Base-by-base conservation (phyloP, 2,329 filamentous ascomycete species). In the Xylaria sp. region DNA sequence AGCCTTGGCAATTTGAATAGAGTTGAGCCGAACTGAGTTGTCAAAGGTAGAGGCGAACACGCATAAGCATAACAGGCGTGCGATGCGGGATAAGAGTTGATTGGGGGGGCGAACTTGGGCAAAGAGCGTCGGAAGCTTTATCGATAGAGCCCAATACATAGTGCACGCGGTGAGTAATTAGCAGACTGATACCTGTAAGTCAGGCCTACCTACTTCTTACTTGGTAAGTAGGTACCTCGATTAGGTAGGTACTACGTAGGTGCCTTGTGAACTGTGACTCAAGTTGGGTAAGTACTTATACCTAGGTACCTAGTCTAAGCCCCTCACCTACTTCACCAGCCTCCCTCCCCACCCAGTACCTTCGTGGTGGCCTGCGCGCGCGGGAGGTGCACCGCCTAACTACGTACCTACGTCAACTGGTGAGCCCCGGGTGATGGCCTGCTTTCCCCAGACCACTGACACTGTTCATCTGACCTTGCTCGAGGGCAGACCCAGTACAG, bases 351-450 rank as follows among this genome's bases (percentile, higher is more conserved):
- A n/a, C n/a, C n/a, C n/a, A n/a, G n/a, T n/a, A n/a, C n/a, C n/a
- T n/a, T n/a, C n/a, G n/a, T n/a, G n/a, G n/a, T n/a, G n/a, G n/a
- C n/a, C n/a, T n/a, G n/a, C n/a, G 31, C 31, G 31, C 31, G 7
- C 7, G 31, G 31, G 7, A 35, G 13, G 7, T 7, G 7, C 31
- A 35, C 7, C 31, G 7, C 7, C 10, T 44, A 44, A n/a, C 5
- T 10, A 27, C 11, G 11, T 17, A 48, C n/a, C 21, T 58, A 59
- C 54, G 37, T 58, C 53, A 63, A 62, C 62, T 49, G 35, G 54
- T 57, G 56, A 47, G 49, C 59, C 58, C 63, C 66, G 23, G 56
- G 49, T 68, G 29, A 25, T 37, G 29, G 37, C 29, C 31, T 63
- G 61, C 56, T 53, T 37, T 52, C 52, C n/a, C 54, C 59, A 48